A percentile compares a stretch with the other conserved stretches of the same genome.
phyloP scores from a whole-genome alignment of 2,329 filamentous ascomycete genomes.

The Fusarium keratoplasticum region DNA sequence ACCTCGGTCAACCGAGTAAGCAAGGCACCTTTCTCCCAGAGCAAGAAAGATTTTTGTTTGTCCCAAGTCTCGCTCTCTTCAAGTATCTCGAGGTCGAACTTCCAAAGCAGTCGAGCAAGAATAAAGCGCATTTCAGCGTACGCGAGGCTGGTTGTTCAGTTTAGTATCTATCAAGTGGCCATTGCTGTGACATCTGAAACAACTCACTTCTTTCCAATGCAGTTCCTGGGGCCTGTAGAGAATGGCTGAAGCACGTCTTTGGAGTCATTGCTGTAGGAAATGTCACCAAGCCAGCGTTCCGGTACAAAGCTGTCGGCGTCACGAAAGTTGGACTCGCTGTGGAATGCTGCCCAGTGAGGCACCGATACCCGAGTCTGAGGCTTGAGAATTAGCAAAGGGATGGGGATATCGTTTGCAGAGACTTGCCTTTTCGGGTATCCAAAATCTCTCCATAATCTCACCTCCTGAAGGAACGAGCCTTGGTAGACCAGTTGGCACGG shows the following conservation, averaged over 20 bases:
- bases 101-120: neutral
- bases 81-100: neutral
- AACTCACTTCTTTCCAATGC: conserved; percentile 19
- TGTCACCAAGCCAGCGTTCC: conserved; percentile 10
- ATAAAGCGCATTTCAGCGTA: neutral
- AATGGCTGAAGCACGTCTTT: conserved; percentile 11
- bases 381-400: neutral
- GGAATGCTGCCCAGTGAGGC: conserved; percentile 15
- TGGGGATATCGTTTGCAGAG: neutral
- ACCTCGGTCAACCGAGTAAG: neutral
- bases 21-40: neutral
- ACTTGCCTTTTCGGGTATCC: neutral
- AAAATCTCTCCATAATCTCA: neutral
- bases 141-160: neutral
- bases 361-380: neutral
- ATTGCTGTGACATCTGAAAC: neutral
- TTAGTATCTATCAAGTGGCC: neutral
- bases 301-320: conserved; percentile 8
- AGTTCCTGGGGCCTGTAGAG: conserved; percentile 14
- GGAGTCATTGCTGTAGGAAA: neutral
- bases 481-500: neutral
- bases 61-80: neutral
- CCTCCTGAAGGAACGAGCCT: neutral
- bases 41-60: neutral
- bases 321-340: conserved; percentile 3